These are phyloP conservation scores for Schwanniomyces sp. DNA, from an alignment of 805 yeast genomes.

Conservation along the genomic window DNA sequence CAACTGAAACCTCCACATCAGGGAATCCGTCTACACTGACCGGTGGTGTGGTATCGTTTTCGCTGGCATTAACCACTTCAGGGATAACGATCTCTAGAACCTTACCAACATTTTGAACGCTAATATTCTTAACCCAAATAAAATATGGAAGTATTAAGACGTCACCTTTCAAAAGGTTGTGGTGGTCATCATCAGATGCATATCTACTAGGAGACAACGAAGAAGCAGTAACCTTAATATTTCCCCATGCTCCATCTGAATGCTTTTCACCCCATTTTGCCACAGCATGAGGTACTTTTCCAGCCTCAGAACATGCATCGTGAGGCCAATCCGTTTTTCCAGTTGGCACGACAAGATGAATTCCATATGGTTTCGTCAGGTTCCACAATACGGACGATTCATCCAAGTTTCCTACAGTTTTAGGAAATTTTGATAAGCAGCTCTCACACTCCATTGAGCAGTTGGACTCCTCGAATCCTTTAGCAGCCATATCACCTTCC, in stretches of 20 bases:
- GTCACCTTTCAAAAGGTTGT: constrained; percentile 49
- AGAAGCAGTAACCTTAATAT: constrained; percentile 53
- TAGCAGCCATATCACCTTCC: constrained; percentile 3
- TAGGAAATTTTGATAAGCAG: constrained; percentile 57
- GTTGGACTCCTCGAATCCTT: constrained; percentile 37
- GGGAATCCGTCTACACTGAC: constrained; percentile 13
- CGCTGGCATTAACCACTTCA: constrained; percentile 20
- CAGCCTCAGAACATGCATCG: constrained; percentile 53
- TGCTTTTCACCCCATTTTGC: constrained; percentile 31
- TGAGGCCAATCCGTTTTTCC: constrained; percentile 84
- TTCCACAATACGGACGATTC: constrained; percentile 55
- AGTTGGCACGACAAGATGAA: constrained; percentile 80
- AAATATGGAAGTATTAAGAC: constrained; percentile 72
- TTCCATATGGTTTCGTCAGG: constrained; percentile 64
- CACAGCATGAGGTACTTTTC: constrained; percentile 48
- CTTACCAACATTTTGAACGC: constrained; percentile 38
- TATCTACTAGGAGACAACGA: constrained; percentile 50
- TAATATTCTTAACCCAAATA: constrained; percentile 60
- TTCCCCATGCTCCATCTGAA: constrained; percentile 17
- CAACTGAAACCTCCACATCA: constrained; percentile 36
- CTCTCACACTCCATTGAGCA: constrained; percentile 54
- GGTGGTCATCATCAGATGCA: constrained; percentile 41
- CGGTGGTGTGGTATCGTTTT: constrained; percentile 1
- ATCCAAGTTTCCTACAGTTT: constrained; percentile 43
- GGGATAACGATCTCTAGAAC: constrained; percentile 49